Conservation (phyloP, 768 basidiomycete genomes). For the Fibroporia radiculosa region DNA sequence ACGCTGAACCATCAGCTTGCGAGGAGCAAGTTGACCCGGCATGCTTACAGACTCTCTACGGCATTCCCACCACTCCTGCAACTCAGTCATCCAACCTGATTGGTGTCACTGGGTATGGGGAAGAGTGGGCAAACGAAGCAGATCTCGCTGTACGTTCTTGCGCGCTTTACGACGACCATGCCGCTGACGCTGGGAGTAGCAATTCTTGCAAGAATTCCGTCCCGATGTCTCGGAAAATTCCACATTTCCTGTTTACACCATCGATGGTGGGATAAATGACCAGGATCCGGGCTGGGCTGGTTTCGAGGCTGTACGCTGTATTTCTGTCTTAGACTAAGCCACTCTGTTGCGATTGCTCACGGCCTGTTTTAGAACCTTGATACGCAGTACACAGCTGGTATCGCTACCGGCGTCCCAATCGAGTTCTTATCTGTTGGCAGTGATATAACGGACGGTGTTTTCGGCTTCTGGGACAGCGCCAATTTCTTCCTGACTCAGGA, state of each 20-base stretch:
- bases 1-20: conserved; percentile 7
- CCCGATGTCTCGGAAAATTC: conserved; percentile 8
- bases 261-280: conserved; percentile 9
- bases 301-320: conserved; percentile 19
- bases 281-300: conserved; percentile 19
- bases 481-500: conserved; percentile 39
- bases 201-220: conserved; percentile 10
- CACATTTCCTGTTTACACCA: conserved; percentile 1
- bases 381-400: conserved; percentile 26
- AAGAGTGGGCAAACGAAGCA: conserved; percentile 16
- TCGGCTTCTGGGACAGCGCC: conserved; percentile 37
- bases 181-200: not conserved
- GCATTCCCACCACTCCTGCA: conserved; percentile 15
- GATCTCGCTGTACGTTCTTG: conserved; percentile 17
- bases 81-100: conserved; percentile 10
- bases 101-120: conserved; percentile 16
- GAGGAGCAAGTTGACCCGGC: conserved; percentile 14
- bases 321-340: not conserved
- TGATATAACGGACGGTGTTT: conserved; percentile 13
- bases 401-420: conserved; percentile 24
- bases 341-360: not conserved
- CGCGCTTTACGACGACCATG: conserved; percentile 4
- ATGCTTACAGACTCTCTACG: conserved; percentile 18
- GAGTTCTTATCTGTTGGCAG: conserved; percentile 26
- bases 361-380: conserved; percentile 12